A percentile compares a stretch with the other conserved stretches of the same genome.
These are phyloP conservation scores for Aspergillus cavernicola DNA, from an alignment of 495 filamentous ascomycete genomes.

Conservation along the genomic window DNA sequence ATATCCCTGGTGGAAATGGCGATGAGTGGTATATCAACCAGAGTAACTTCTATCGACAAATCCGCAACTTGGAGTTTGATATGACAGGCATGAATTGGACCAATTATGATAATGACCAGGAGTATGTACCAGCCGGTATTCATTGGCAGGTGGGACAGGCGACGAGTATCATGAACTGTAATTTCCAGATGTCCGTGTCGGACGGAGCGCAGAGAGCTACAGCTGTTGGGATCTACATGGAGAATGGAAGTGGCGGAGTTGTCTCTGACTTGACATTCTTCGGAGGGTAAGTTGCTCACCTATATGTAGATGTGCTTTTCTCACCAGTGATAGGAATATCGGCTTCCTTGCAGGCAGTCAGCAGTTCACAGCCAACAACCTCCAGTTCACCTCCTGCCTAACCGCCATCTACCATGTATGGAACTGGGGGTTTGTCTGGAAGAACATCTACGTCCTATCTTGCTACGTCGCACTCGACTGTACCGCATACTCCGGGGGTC, in stretches of 20 bases:
- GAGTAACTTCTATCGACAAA: constrained; percentile 37
- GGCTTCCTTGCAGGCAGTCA: constrained; percentile 42
- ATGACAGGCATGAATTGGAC: constrained; percentile 1
- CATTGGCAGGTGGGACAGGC: constrained; percentile 43
- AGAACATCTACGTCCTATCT: neutral
- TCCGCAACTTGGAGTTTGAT: constrained; percentile 39
- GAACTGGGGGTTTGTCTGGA: constrained; percentile 47
- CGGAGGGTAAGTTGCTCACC: constrained; percentile 25
- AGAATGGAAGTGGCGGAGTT: constrained; percentile 9
- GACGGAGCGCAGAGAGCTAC: constrained; percentile 29
- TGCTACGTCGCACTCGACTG: neutral
- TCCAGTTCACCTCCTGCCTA: constrained; percentile 46
- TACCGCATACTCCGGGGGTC: neutral
- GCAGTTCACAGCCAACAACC: constrained; percentile 50
- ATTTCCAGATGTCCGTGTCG: constrained; percentile 43
- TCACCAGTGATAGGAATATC: neutral
- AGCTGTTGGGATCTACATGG: constrained; percentile 5
- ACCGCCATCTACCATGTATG: constrained; percentile 51
- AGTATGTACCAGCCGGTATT: constrained; percentile 23
- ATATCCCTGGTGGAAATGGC: constrained; percentile 77
- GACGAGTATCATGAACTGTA: constrained; percentile 45
- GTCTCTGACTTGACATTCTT: constrained; percentile 33
- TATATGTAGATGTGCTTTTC: too few relatives aligned
- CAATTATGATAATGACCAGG: neutral
- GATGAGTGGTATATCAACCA: constrained; percentile 32